phyloP scores from a whole-genome alignment of 1,139 yeast genomes.

The Protomyces gravidus region DNA sequence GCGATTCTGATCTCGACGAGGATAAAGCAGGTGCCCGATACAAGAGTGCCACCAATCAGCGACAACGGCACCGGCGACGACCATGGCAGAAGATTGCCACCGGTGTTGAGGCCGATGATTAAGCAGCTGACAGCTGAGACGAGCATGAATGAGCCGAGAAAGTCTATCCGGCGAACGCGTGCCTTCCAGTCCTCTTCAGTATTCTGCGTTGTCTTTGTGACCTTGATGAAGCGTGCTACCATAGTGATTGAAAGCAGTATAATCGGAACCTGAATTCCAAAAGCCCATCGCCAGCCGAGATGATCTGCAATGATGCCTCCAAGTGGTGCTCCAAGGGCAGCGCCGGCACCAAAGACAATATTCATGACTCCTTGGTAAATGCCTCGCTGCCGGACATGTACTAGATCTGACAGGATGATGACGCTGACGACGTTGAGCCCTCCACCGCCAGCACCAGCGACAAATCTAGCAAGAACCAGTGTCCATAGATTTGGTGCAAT shows the following conservation, averaged over 20 bases:
- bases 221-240: constrained; percentile 20
- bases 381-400: constrained; percentile 50
- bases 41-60: constrained; percentile 37
- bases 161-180: constrained; percentile 54
- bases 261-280: constrained; percentile 60
- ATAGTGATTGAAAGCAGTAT: constrained; percentile 49
- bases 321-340: constrained; percentile 63
- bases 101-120: constrained; percentile 61
- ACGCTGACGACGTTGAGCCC: constrained; percentile 49
- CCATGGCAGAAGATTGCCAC: constrained; percentile 55
- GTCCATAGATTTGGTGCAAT: constrained; percentile 45
- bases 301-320: constrained; percentile 68
- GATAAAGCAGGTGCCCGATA: constrained; percentile 43
- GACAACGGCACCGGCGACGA: constrained; percentile 41
- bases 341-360: constrained; percentile 61
- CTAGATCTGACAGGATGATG: constrained; percentile 50
- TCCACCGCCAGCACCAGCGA: constrained; percentile 54
- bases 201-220: constrained; percentile 26
- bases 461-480: constrained; percentile 48
- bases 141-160: constrained; percentile 53
- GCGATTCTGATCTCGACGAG: constrained; percentile 55
- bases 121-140: constrained; percentile 55
- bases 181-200: constrained; percentile 28
- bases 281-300: constrained; percentile 78
- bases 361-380: constrained; percentile 52